These are phyloP conservation scores for Coniochaeta prunicola DNA, from an alignment of 2,329 filamentous ascomycete species.

Conservation along the genomic window DNA sequence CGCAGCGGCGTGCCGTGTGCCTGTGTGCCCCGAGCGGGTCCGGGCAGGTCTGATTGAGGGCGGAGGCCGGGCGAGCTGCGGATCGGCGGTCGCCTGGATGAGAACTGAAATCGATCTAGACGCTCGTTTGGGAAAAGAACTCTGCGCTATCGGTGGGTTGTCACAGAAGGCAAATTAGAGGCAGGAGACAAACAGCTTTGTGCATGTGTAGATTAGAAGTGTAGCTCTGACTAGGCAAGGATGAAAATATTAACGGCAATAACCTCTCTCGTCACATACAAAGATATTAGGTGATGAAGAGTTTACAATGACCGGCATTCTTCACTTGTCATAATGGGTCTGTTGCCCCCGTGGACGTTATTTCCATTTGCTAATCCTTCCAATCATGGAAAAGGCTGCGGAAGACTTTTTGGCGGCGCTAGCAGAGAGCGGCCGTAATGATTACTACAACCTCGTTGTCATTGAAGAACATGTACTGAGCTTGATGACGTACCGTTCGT, in stretches of 20 bases:
- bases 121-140: neutral
- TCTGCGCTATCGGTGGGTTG: neutral
- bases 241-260: neutral
- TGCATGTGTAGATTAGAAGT: neutral
- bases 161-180: neutral
- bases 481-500: neutral
- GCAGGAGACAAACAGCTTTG: neutral
- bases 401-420: neutral
- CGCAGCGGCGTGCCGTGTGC: neutral
- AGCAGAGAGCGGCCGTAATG: neutral
- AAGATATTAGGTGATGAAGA: neutral
- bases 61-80: neutral
- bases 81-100: neutral
- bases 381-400: neutral
- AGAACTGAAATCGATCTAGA: neutral
- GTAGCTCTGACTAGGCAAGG: neutral
- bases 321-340: neutral
- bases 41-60: neutral
- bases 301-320: neutral
- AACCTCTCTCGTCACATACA: neutral
- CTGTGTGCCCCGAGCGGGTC: neutral
- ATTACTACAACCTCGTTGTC: neutral
- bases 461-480: neutral
- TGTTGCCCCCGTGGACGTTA: neutral
- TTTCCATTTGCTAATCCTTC: slow-evolving; percentile 1